A percentile compares a stretch with the other conserved stretches of the same genome.
Evolutionary conservation across 192 early-diverging fungal genomes (phyloP).

Genomic region (Umbelopsis vinacea): DNA sequence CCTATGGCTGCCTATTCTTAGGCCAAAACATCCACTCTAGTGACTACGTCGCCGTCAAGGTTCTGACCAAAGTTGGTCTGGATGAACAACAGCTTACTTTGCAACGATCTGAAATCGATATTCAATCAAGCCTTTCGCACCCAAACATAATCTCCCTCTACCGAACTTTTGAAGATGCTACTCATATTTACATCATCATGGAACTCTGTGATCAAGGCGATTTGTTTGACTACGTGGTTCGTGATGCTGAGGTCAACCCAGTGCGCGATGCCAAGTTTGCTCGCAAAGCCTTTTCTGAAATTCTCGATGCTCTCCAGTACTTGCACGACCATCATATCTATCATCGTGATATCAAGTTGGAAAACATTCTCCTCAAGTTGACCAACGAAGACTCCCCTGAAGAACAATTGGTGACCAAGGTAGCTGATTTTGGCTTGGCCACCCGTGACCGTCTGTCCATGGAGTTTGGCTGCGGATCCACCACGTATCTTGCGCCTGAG

Average conservation of each 20-base stretch:
- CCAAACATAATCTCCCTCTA: slow-evolving; percentile 84
- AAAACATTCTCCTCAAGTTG: slow-evolving; percentile 73
- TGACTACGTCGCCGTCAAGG: slow-evolving; percentile 63
- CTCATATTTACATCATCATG: slow-evolving; percentile 92
- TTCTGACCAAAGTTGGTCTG: slow-evolving; percentile 50
- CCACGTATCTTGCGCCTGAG: slow-evolving; percentile 90
- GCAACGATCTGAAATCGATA: slow-evolving; percentile 61
- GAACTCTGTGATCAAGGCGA: slow-evolving; percentile 90
- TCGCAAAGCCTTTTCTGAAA: slow-evolving; percentile 71
- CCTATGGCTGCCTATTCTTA: slow-evolving; percentile 78
- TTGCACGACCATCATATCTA: slow-evolving; percentile 81
- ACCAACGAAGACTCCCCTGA: slow-evolving; percentile 33
- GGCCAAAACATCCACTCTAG: slow-evolving; percentile 51
- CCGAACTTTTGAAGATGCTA: slow-evolving; percentile 86
- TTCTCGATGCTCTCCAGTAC: slow-evolving; percentile 78
- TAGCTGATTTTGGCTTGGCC: slow-evolving; percentile 93
- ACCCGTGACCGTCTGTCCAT: slow-evolving; percentile 73
- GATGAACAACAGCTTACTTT: slow-evolving; percentile 50
- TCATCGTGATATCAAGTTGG: slow-evolving; percentile 94
- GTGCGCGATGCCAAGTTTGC: slow-evolving; percentile 59
- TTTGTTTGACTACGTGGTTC: slow-evolving; percentile 93
- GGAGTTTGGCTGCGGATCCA: slow-evolving; percentile 89
- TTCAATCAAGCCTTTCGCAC: slow-evolving; percentile 66
- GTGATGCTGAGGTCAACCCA: slow-evolving; percentile 64
- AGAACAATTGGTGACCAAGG: slow-evolving; percentile 48